A percentile compares a stretch with the other conserved stretches of the same genome.
These are phyloP conservation scores for Penicillium palitans DNA, from an alignment of 2,329 filamentous ascomycete species.

Conservation along the genomic window DNA sequence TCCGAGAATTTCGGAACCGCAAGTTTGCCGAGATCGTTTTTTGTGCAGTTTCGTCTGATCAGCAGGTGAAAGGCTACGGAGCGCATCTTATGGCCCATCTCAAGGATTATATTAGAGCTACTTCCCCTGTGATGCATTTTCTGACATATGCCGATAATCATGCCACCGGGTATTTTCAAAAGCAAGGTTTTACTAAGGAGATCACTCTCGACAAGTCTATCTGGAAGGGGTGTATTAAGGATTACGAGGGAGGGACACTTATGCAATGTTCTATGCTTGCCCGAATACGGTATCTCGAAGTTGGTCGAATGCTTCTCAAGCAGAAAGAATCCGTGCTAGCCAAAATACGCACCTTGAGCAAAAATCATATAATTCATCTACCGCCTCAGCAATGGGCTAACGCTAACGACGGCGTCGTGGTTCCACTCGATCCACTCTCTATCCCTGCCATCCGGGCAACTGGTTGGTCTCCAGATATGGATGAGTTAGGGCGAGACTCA, in stretches of 20 bases:
- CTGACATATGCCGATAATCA: conserved; percentile 98
- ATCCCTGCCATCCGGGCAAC: conserved; percentile 87
- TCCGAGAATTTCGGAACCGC: conserved; percentile 86
- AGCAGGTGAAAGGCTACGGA: conserved; percentile 98
- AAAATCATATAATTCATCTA: conserved; percentile 79
- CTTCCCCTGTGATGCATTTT: conserved; percentile 96
- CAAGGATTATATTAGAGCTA: conserved; percentile 97
- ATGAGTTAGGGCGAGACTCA: conserved; percentile 91
- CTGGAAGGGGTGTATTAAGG: conserved; percentile 99
- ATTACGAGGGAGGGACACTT: conserved; percentile 97
- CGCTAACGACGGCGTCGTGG: conserved; percentile 49
- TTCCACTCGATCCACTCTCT: conserved; percentile 76
- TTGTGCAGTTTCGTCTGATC: conserved; percentile 93
- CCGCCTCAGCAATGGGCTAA: conserved; percentile 85
- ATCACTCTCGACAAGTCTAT: conserved; percentile 85
- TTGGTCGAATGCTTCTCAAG: conserved; percentile 89
- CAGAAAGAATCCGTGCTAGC: conserved; percentile 94
- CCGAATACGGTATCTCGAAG: conserved; percentile 88
- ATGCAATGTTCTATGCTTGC: conserved; percentile 99
- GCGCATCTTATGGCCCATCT: conserved; percentile 97
- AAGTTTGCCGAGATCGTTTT: conserved; percentile 98
- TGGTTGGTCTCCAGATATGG: conserved; percentile 96
- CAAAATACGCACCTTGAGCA: conserved; percentile 89
- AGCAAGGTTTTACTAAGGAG: conserved; percentile 98
- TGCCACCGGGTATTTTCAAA: conserved; percentile 98